A percentile compares a stretch with the other conserved stretches of the same genome.
These are phyloP conservation scores for Yamadazyma triangularis DNA, from an alignment of 1,139 yeast species.

Conservation along the genomic window DNA sequence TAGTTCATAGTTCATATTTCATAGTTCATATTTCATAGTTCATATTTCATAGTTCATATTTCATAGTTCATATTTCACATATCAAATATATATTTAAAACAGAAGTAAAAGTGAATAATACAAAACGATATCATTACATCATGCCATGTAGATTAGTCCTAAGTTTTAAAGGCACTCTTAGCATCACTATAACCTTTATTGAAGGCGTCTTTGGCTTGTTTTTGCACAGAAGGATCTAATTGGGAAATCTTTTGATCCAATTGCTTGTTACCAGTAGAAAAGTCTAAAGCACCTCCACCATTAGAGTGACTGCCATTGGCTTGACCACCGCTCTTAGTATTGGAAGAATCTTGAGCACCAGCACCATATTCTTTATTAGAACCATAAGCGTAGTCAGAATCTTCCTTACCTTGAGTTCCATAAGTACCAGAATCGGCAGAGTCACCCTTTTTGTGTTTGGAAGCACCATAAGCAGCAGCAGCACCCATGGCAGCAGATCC, in stretches of 20 bases:
- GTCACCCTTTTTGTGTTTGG: not conserved
- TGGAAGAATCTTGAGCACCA: not conserved
- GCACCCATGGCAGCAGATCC: conserved; percentile 12
- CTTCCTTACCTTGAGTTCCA: conserved; percentile 1
- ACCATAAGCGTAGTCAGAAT: conserved; percentile 1
- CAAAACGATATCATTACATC: too few relatives aligned
- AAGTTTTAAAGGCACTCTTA: conserved; percentile 20
- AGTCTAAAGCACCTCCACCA: conserved; percentile 8
- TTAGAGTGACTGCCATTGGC: too few relatives aligned
- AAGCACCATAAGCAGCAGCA: conserved; percentile 9
- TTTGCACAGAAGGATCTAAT: conserved; percentile 30
- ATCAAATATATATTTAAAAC: too few relatives aligned
- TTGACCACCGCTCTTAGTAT: too few relatives aligned
- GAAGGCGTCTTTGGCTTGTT: conserved; percentile 37
- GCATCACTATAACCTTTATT: conserved; percentile 36
- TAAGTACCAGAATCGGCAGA: conserved; percentile 1
- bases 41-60: too few relatives aligned
- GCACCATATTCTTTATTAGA: conserved; percentile 1
- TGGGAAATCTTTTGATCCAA: conserved; percentile 30
- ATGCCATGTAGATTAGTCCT: too few relatives aligned
- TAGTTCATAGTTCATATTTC: too few relatives aligned
- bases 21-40: too few relatives aligned
- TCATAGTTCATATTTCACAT: too few relatives aligned
- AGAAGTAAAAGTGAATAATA: too few relatives aligned
- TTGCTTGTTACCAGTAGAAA: conserved; percentile 31